Conservation (phyloP, 1,139 yeast species). For the Hansenula lynferdii region DNA sequence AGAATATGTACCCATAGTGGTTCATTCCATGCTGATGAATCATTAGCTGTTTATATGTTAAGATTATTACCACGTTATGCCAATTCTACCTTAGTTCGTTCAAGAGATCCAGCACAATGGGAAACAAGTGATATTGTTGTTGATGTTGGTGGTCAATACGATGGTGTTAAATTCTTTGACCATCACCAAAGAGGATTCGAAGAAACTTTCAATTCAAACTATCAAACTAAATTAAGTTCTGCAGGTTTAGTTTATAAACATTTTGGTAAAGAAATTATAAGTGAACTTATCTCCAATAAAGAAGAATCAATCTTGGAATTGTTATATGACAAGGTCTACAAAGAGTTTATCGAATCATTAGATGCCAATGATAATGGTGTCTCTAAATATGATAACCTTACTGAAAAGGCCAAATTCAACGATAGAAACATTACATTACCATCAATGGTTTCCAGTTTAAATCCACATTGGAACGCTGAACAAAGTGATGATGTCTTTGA, state of each 20-base stretch:
- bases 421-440: slow-evolving; percentile 70
- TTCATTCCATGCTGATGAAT: slow-evolving; percentile 95
- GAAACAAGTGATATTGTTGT: slow-evolving; percentile 88
- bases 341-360: slow-evolving; percentile 81
- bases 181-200: slow-evolving; percentile 89
- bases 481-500: slow-evolving; percentile 66
- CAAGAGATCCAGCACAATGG: slow-evolving; percentile 79
- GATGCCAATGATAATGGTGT: slow-evolving; percentile 98
- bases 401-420: slow-evolving; percentile 41
- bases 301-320: slow-evolving; percentile 43
- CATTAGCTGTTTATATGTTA: slow-evolving; percentile 90
- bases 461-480: slow-evolving; percentile 77
- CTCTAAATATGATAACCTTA: slow-evolving; percentile 56
- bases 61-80: slow-evolving; percentile 65
- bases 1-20: slow-evolving; percentile 93
- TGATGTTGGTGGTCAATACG: slow-evolving; percentile 94
- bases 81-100: slow-evolving; percentile 67
- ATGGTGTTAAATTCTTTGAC: slow-evolving; percentile 81
- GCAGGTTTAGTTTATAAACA: slow-evolving; percentile 95
- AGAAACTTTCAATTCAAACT: slow-evolving; percentile 55
- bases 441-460: slow-evolving; percentile 69
- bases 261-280: slow-evolving; percentile 78
- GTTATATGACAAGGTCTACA: slow-evolving; percentile 70
- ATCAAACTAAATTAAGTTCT: slow-evolving; percentile 77
- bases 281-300: slow-evolving; percentile 33